Evolutionary conservation across 2,329 filamentous ascomycete genomes (phyloP).

Genomic region (Torrubiella hemipterigena): DNA sequence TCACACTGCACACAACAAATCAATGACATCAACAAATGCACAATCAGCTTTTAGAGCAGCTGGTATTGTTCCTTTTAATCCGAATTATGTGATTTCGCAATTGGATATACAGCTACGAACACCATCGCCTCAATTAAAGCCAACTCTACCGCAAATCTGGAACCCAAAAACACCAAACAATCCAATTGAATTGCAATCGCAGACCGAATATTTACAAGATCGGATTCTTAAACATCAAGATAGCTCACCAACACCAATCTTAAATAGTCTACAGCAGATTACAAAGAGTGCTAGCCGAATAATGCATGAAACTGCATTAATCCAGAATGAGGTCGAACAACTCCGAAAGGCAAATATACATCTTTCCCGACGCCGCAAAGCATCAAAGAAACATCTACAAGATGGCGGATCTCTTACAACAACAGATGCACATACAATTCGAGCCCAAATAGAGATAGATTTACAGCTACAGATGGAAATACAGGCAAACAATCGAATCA

Average conservation of each 20-base stretch:
- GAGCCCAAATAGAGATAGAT: no score
- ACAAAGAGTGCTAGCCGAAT: constrained; percentile 3
- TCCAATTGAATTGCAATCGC: not conserved
- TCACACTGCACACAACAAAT: constrained; percentile 12
- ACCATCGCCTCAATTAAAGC: constrained; percentile 4
- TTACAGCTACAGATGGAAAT: no score
- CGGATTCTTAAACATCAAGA: constrained; percentile 3
- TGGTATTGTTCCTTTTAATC: constrained; percentile 18
- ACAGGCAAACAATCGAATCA: no score
- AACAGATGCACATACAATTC: no score
- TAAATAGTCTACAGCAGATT: constrained; percentile 2
- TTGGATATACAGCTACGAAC: constrained; percentile 15
- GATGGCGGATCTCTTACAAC: no score
- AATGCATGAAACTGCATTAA: not conserved
- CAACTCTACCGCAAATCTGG: not conserved
- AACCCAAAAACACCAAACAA: not conserved
- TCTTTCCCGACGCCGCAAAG: no score
- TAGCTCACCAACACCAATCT: constrained; percentile 5
- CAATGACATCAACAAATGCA: constrained; percentile 16
- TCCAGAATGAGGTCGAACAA: not conserved
- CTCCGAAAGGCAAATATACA: no score
- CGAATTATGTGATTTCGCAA: constrained; percentile 17
- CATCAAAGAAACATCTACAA: no score
- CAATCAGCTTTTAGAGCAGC: constrained; percentile 16
- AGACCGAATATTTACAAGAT: constrained; percentile 2